Conservation (phyloP, 75 land plant genomes). For the Pinus taeda region DNA sequence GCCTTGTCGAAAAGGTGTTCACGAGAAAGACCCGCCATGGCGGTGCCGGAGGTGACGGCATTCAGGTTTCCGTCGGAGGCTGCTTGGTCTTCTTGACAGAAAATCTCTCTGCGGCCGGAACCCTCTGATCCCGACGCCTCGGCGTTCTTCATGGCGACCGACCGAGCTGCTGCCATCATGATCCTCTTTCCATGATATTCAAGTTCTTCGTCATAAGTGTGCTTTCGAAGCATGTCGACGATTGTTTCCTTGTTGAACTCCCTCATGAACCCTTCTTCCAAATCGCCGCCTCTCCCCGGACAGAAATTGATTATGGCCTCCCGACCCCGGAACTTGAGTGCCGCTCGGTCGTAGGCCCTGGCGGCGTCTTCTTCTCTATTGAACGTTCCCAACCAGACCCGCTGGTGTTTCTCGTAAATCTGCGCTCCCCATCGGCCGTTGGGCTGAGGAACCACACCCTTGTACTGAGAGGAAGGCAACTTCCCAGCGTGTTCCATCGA, state of each 20-base stretch:
- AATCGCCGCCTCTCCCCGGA: constrained; percentile 10
- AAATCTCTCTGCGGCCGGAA: too few species aligned
- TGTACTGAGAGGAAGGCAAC: constrained; percentile 51
- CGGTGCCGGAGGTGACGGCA: neutral
- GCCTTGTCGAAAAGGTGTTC: constrained; percentile 21
- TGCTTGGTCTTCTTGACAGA: too few species aligned
- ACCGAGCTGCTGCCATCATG: neutral
- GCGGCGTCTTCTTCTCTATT: constrained; percentile 62
- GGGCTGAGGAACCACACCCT: constrained; percentile 68
- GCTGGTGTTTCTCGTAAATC: constrained; percentile 81
- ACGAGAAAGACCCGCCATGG: neutral
- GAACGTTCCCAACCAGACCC: constrained; percentile 71
- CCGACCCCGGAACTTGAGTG: constrained; percentile 55
- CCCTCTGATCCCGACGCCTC: too few species aligned
- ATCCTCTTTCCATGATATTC: constrained; percentile 2
- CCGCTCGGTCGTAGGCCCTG: constrained; percentile 63
- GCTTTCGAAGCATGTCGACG: constrained; percentile 60
- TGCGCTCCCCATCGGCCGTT: constrained; percentile 93
- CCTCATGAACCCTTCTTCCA: neutral
- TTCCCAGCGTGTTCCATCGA: constrained; percentile 9
- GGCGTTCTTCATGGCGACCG: too few species aligned
- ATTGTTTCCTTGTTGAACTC: too few species aligned
- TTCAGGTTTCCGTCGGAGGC: neutral
- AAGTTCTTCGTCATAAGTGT: constrained; percentile 49
- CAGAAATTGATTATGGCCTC: constrained; percentile 67